Evolutionary conservation across 805 yeast species (phyloP).

Genomic region (Tanozyma kutaoensis): DNA sequence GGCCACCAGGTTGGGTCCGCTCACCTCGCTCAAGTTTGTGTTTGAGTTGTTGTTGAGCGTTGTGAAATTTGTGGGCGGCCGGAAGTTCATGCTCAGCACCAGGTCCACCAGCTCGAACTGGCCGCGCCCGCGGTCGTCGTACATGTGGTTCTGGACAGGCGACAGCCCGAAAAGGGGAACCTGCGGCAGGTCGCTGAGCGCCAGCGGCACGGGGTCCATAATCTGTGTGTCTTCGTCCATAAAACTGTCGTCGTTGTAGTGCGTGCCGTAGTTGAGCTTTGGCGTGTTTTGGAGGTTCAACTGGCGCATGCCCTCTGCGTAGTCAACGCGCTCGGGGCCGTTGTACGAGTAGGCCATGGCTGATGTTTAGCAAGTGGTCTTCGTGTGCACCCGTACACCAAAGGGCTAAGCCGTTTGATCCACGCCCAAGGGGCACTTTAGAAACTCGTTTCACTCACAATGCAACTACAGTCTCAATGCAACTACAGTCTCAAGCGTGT

Average conservation of each 20-base stretch:
- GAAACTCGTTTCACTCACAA: too few relatives aligned
- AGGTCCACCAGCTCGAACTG: constrained; percentile 26
- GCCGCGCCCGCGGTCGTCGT: constrained; percentile 7
- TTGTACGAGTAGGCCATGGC: too few relatives aligned
- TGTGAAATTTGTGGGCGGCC: constrained; percentile 28
- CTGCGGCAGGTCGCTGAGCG: not conserved
- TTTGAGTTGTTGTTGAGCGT: constrained; percentile 24
- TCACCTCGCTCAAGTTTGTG: constrained; percentile 24
- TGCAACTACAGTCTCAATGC: too few relatives aligned
- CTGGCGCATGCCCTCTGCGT: too few relatives aligned
- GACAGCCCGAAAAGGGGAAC: not conserved
- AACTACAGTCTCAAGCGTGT: too few relatives aligned
- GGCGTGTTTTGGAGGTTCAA: constrained; percentile 1
- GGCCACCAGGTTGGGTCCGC: constrained; percentile 3
- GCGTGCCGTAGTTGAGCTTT: not conserved
- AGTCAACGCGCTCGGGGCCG: too few relatives aligned
- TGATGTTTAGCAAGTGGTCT: too few relatives aligned
- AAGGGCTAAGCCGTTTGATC: too few relatives aligned
- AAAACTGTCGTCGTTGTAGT: constrained; percentile 14
- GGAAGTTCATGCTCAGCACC: constrained; percentile 14
- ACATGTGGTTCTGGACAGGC: constrained; percentile 3
- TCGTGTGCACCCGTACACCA: too few relatives aligned
- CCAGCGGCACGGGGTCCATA: not conserved
- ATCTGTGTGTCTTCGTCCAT: constrained; percentile 26
- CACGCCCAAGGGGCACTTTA: too few relatives aligned